Conservation (phyloP, 2,329 filamentous ascomycete genomes). For the Paracoccidioides lutzii region DNA sequence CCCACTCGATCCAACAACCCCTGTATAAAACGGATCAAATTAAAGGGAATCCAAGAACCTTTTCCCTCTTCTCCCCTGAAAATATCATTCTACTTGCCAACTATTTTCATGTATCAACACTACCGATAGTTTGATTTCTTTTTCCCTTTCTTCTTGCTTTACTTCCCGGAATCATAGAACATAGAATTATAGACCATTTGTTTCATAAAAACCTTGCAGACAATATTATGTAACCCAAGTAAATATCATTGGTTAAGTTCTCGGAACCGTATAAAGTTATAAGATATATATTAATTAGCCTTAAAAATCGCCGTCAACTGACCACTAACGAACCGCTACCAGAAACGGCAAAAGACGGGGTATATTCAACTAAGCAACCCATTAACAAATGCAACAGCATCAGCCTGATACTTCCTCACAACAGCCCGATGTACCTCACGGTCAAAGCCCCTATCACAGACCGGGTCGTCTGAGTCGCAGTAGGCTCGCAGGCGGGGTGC, state of each 20-base stretch:
- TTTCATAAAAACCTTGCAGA: neutral
- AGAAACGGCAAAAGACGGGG: neutral
- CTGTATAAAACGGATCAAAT: too few relatives aligned
- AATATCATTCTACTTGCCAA: neutral
- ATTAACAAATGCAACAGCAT: slow-evolving; percentile 3
- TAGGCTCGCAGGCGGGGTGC: slow-evolving; percentile 1
- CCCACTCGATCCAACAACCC: too few relatives aligned
- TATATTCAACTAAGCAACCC: neutral
- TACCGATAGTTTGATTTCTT: neutral
- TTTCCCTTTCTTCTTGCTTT: neutral
- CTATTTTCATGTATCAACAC: neutral
- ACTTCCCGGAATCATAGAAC: neutral
- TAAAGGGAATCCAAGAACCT: neutral
- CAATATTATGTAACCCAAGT: neutral
- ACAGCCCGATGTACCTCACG: neutral
- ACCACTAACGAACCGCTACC: neutral
- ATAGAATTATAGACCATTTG: slow-evolving; percentile 1
- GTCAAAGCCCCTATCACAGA: slow-evolving; percentile 1
- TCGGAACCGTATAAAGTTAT: neutral
- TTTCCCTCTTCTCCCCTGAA: neutral
- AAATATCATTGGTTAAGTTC: neutral
- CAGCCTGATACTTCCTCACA: slow-evolving; percentile 2
- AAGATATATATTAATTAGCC: neutral
- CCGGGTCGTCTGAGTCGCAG: slow-evolving; percentile 1
- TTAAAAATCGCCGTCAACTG: too few relatives aligned